Evolutionary conservation across 2,329 filamentous ascomycete genomes (phyloP).

Genomic region (Fusarium protoensiforme): DNA sequence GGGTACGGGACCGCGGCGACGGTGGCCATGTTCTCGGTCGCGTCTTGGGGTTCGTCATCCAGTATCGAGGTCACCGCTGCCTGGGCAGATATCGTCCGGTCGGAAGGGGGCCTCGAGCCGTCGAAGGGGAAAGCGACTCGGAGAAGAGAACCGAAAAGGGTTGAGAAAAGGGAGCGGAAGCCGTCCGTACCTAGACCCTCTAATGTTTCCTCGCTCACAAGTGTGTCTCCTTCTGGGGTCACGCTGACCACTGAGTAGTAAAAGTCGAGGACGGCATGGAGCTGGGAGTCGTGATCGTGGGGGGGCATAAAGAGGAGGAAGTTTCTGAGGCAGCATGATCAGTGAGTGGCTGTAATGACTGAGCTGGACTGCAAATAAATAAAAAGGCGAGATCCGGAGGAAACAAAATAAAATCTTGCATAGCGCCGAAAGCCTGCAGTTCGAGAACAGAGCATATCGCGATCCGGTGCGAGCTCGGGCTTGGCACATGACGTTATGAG

Average conservation of each 20-base stretch:
- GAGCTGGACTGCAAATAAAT: neutral
- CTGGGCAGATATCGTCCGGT: conserved; percentile 28
- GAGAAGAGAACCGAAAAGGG: conserved; percentile 81
- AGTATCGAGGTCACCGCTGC: conserved; percentile 10
- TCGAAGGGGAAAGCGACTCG: conserved; percentile 68
- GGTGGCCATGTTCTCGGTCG: conserved; percentile 34
- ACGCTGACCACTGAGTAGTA: conserved; percentile 91
- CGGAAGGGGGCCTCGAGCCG: conserved; percentile 44
- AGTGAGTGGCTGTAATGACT: conserved; percentile 20
- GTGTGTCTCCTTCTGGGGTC: conserved; percentile 92
- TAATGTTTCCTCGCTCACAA: conserved; percentile 89
- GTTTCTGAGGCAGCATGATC: conserved; percentile 67
- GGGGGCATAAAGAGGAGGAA: conserved; percentile 90
- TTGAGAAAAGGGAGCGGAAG: conserved; percentile 68
- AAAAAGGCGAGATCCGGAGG: neutral
- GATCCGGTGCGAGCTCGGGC: conserved; percentile 18
- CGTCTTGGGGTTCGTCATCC: conserved; percentile 24
- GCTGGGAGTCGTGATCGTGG: conserved; percentile 71
- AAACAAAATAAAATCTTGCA: neutral
- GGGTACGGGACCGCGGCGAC: conserved; percentile 29
- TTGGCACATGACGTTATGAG: conserved; percentile 45
- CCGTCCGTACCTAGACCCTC: conserved; percentile 91
- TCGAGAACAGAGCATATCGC: conserved; percentile 18
- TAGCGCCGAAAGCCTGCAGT: neutral
- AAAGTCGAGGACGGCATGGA: conserved; percentile 88